Base-by-base conservation (phyloP, 208 protist genomes). In the Leishmania tarentolae region DNA sequence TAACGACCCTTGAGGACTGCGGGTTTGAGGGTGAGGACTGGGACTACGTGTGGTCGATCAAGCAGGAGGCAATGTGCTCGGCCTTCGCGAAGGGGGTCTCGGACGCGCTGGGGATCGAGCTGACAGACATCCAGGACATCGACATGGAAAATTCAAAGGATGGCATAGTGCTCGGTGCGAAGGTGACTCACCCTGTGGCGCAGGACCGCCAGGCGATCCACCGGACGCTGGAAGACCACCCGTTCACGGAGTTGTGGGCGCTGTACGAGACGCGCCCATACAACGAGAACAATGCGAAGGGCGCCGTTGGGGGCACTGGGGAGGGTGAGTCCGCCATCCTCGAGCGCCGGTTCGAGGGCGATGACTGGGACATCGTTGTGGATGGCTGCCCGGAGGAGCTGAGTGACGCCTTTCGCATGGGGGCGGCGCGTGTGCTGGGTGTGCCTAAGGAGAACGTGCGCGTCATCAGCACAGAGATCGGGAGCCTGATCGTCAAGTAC, bases 311-410 rank as follows among this genome's bases (percentile, higher is more conserved):
- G 47, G 44, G 31, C 42, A 13, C 24, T 24, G 84, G 75, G 28
- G 80, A 87, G 42, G 59, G 78, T 56, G 86, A 90, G 81, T 90
- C 88, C n/a, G 83, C 61, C n/a, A 72, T 82, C 57, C 63, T 92
- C n/a, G 87, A 90, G 85, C 86, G 87, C 81, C 70, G 59, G 57
- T 94, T 94, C 70, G 86, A 91, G 44, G 89, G 91, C 76, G 87
- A 91, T 42, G 91, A 91, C 83, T 94, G 89, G 91, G 89, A 92
- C 74, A 80, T 92, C 74, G 19, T 93, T 35, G 57, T 94, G 1
- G 87, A 87, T 2, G 76, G 73, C 47, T 79, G 59, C 79, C 83
- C 80, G n/a, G 79, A 87, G 44, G 81, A 92, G 31, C 61, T 92
- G n/a, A 75, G 82, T 79, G 80, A 81, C n/a, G 84, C 86, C 44